A percentile compares a stretch with the other conserved stretches of the same genome.
These are phyloP conservation scores for Jackrogersella minutella DNA, from an alignment of 495 filamentous ascomycete species.

Conservation along the genomic window DNA sequence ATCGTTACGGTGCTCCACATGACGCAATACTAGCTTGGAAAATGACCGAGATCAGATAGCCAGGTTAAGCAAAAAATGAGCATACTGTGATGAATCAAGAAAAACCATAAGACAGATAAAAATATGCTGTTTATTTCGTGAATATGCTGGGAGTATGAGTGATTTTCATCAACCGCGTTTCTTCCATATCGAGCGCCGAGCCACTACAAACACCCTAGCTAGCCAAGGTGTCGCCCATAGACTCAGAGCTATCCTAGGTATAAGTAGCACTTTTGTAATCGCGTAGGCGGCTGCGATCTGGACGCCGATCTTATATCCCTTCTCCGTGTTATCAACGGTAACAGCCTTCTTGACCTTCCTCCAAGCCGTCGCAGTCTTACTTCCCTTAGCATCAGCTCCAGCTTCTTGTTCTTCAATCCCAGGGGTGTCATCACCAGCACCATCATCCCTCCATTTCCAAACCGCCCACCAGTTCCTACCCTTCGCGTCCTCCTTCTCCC, in stretches of 20 bases:
- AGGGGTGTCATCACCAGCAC: conserved; percentile 23
- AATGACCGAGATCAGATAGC: not conserved
- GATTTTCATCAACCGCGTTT: conserved; percentile 12
- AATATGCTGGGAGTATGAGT: not conserved
- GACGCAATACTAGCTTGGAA: conserved; percentile 12
- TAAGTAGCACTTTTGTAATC: conserved; percentile 83
- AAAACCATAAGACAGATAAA: conserved; percentile 22
- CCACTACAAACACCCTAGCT: conserved; percentile 70
- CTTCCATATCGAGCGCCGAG: conserved; percentile 42
- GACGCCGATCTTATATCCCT: conserved; percentile 64
- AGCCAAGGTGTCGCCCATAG: conserved; percentile 96
- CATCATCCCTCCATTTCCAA: conserved; percentile 24
- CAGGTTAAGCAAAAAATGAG: conserved; percentile 17
- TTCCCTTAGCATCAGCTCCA: conserved; percentile 28
- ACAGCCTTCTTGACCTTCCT: conserved; percentile 43
- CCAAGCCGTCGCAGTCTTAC: conserved; percentile 44
- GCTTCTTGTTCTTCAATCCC: not conserved
- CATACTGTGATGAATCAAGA: conserved; percentile 18
- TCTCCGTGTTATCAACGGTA: conserved; percentile 40
- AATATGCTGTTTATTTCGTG: not conserved
- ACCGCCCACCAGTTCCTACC: conserved; percentile 14
- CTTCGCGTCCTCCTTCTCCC: conserved; percentile 29
- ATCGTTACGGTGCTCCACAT: not conserved
- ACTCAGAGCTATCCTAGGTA: conserved; percentile 75
- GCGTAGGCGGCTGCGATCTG: conserved; percentile 89